Percentiles rank a stretch among this genome's conserved stretches.
phyloP scores from a whole-genome alignment of 108 stramenopile genomes.

The Stephanodiscus minutulus region DNA sequence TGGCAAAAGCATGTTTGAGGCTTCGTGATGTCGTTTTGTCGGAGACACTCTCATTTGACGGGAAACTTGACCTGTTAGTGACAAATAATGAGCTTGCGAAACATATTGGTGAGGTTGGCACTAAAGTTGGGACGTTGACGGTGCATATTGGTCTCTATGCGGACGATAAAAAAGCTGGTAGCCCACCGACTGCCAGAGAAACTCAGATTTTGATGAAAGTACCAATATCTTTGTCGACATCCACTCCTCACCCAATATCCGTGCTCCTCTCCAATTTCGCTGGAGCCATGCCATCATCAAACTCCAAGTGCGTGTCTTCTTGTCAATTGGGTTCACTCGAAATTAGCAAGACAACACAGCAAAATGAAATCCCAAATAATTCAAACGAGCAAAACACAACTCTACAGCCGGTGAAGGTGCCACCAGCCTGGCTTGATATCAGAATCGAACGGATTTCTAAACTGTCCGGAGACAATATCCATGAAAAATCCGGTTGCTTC shows the following conservation, averaged over 20 bases:
- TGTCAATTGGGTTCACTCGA: not conserved
- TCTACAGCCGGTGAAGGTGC: constrained; percentile 12
- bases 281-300: not conserved
- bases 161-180: not conserved
- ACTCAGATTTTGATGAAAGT: constrained; percentile 6
- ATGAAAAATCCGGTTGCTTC: constrained; percentile 1
- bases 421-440: constrained; percentile 34
- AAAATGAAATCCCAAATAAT: not conserved
- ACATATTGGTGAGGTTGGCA: constrained; percentile 1
- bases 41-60: constrained; percentile 1
- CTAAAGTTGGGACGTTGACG: constrained; percentile 1
- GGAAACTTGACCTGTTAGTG: constrained; percentile 1
- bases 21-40: constrained; percentile 20
- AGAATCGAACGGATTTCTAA: constrained; percentile 19
- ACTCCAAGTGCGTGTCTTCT: not conserved
- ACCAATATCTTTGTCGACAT: not conserved
- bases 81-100: not conserved
- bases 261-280: constrained; percentile 35
- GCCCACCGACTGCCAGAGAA: not conserved
- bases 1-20: constrained; percentile 12
- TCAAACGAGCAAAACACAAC: not conserved
- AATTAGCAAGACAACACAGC: not conserved
- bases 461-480: not conserved
- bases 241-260: constrained; percentile 27
- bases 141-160: not conserved